These are phyloP conservation scores for Lactarius pseudohatsudake DNA, from an alignment of 768 basidiomycete genomes.

Conservation along the genomic window DNA sequence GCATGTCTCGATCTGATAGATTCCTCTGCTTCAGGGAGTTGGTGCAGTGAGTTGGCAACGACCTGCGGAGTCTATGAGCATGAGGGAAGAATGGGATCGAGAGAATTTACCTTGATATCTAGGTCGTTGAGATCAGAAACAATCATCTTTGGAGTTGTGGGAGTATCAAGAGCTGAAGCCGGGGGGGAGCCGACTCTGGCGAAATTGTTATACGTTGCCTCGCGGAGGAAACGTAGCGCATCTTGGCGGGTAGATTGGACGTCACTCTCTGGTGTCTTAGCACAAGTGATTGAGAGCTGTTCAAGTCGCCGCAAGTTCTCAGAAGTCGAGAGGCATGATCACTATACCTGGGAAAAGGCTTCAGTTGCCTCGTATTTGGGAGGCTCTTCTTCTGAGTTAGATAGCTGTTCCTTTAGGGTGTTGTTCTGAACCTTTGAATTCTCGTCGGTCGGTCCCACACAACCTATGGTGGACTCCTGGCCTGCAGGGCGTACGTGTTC, in stretches of 20 bases:
- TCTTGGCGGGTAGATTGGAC: conserved; percentile 27
- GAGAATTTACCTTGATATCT: conserved; percentile 21
- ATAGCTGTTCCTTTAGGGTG: conserved; percentile 5
- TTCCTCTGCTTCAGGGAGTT: conserved; percentile 23
- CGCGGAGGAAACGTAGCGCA: conserved; percentile 28
- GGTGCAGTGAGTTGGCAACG: conserved; percentile 8
- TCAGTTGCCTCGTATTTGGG: conserved; percentile 24
- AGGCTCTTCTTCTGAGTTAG: conserved; percentile 16
- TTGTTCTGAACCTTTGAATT: neutral
- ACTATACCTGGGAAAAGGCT: conserved; percentile 11
- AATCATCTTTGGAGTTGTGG: conserved; percentile 21
- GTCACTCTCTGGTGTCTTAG: conserved; percentile 24
- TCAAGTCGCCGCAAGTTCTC: neutral
- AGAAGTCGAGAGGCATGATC: neutral
- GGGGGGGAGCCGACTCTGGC: conserved; percentile 20
- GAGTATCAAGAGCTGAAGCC: neutral
- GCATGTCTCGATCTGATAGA: conserved; percentile 55
- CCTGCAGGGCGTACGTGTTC: conserved; percentile 7
- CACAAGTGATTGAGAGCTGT: conserved; percentile 9
- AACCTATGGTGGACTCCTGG: conserved; percentile 6
- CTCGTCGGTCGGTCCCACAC: neutral
- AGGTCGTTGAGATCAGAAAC: conserved; percentile 25
- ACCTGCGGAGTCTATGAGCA: conserved; percentile 12
- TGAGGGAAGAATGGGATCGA: neutral
- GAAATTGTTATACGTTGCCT: conserved; percentile 28